phyloP scores from a whole-genome alignment of 2,329 filamentous ascomycete genomes.

The Tothia fuscella region DNA sequence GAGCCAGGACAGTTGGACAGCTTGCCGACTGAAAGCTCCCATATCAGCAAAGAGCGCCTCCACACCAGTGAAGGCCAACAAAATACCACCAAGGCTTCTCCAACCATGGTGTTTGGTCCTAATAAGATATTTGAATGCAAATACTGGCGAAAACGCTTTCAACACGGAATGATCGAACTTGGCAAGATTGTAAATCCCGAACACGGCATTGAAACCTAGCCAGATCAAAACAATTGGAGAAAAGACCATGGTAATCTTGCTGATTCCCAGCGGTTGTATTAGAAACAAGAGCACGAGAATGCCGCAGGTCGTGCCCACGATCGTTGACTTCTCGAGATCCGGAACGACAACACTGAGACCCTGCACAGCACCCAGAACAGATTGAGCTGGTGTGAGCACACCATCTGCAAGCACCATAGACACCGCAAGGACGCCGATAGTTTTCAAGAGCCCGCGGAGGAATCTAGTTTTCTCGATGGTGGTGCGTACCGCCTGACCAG shows the following conservation, averaged over 20 bases:
- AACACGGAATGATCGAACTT: slow-evolving; percentile 37
- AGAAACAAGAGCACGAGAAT: slow-evolving; percentile 53
- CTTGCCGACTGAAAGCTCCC: slow-evolving; percentile 55
- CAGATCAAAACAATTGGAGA: slow-evolving; percentile 57
- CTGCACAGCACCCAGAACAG: slow-evolving; percentile 57
- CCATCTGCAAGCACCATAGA: slow-evolving; percentile 57
- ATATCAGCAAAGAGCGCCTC: slow-evolving; percentile 70
- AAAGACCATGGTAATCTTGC: slow-evolving; percentile 47
- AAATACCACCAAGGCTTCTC: slow-evolving; percentile 50
- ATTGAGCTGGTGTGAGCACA: slow-evolving; percentile 57
- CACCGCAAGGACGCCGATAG: slow-evolving; percentile 53
- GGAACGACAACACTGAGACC: slow-evolving; percentile 47
- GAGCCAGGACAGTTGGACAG: slow-evolving; percentile 64
- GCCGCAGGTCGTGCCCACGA: slow-evolving; percentile 52
- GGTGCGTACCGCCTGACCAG: slow-evolving; percentile 41
- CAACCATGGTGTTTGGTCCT: slow-evolving; percentile 49
- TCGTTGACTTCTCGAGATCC: slow-evolving; percentile 42
- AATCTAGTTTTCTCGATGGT: slow-evolving; percentile 45
- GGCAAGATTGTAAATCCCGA: slow-evolving; percentile 48
- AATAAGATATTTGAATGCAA: slow-evolving; percentile 48
- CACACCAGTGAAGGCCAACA: slow-evolving; percentile 67
- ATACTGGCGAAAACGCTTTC: slow-evolving; percentile 43
- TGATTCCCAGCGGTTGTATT: slow-evolving; percentile 53
- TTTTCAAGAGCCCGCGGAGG: slow-evolving; percentile 43
- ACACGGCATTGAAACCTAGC: slow-evolving; percentile 50